Conservation (phyloP, 2,329 filamentous ascomycete species). For the Sporothrix variecibatus region DNA sequence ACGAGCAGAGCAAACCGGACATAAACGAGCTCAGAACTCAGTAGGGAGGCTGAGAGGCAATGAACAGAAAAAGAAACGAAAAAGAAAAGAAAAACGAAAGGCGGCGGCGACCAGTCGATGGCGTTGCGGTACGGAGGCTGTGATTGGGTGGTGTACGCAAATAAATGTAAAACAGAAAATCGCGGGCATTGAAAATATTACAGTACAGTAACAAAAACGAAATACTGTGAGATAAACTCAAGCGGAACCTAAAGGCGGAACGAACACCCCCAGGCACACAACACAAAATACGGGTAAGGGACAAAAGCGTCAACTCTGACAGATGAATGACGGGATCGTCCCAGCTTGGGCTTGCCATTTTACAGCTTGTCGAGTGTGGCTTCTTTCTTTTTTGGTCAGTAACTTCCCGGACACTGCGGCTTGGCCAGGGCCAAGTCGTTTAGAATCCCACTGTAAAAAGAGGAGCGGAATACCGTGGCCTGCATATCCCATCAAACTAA, state of each 20-base stretch:
- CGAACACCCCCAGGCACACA: background rate
- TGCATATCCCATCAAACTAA: conserved; percentile 18
- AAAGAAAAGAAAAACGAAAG: background rate
- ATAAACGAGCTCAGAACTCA: background rate
- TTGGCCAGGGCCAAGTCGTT: background rate
- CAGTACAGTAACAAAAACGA: background rate
- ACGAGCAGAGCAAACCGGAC: too few species aligned
- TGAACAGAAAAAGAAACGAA: background rate
- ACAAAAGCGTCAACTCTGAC: background rate
- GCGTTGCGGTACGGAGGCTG: background rate
- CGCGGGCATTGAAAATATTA: background rate
- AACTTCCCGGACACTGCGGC: background rate
- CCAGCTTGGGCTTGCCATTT: background rate
- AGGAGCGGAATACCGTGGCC: background rate
- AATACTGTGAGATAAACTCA: background rate
- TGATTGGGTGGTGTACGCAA: background rate
- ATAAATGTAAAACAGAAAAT: background rate
- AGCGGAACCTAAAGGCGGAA: background rate
- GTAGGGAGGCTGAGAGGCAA: too few species aligned
- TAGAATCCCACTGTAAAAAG: background rate
- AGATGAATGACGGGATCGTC: conserved; percentile 14
- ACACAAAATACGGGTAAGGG: background rate
- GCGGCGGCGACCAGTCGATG: background rate
- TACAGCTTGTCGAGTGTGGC: too few species aligned
- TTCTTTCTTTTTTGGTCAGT: background rate